Percentiles rank a stretch among this genome's conserved stretches.
phyloP scores from a whole-genome alignment of 345 rosid species.

The Rhodamnia argentea region DNA sequence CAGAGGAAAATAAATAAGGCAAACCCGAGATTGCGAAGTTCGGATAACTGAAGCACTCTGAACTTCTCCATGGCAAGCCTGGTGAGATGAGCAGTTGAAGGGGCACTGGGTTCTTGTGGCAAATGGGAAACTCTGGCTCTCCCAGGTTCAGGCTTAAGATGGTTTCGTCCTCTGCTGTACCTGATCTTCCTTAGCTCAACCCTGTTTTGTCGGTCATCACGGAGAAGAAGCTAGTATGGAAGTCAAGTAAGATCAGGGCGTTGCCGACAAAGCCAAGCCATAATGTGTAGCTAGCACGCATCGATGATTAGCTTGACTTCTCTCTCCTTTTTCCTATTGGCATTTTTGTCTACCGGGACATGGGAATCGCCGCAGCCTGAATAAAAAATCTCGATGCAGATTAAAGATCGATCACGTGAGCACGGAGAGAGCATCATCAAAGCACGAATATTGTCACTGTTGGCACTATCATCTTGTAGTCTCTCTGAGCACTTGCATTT shows the following conservation, averaged over 20 bases:
- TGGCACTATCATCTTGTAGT: neutral
- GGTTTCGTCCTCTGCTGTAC: slow-evolving; percentile 5
- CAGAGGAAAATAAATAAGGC: neutral
- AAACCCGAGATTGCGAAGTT: neutral
- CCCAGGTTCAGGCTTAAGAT: neutral
- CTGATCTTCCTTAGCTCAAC: slow-evolving; percentile 69
- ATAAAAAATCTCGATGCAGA: neutral
- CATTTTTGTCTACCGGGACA: neutral
- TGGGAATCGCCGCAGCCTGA: neutral
- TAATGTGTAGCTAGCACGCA: neutral
- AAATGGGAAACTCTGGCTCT: neutral
- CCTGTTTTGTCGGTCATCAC: slow-evolving; percentile 51
- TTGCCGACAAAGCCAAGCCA: slow-evolving; percentile 33
- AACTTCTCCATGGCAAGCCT: neutral
- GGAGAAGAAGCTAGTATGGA: slow-evolving; percentile 38
- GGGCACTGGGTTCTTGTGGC: neutral
- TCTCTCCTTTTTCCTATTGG: neutral
- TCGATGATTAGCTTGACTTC: neutral
- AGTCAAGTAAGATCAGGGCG: slow-evolving; percentile 34
- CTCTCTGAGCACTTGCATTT: neutral
- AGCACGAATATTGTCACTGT: neutral
- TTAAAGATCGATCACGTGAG: neutral
- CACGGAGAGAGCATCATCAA: neutral
- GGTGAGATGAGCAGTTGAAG: neutral
- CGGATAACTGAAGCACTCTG: neutral